A percentile compares a stretch with the other conserved stretches of the same genome.
Evolutionary conservation across 1,284 basidiomycete species (phyloP).

Genomic region (Microbotryomycetes sp.): DNA sequence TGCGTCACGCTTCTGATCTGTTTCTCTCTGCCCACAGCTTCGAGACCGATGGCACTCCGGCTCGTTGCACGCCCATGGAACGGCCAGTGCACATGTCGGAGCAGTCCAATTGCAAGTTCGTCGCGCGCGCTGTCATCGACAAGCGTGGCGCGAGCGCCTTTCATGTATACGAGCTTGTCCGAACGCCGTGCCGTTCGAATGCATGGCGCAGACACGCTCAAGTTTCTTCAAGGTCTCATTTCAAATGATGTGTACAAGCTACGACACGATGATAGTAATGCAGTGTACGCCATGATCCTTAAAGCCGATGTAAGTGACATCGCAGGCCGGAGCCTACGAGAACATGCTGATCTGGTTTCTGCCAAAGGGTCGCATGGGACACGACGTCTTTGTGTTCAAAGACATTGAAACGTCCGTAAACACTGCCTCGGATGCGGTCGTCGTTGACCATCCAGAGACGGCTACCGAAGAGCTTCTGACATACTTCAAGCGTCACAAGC

Average conservation of each 20-base stretch:
- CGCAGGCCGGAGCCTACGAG: background rate
- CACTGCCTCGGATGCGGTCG: conserved; percentile 50
- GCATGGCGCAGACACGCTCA: conserved; percentile 65
- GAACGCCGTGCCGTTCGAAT: conserved; percentile 50
- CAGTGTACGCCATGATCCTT: conserved; percentile 71
- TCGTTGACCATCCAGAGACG: conserved; percentile 65
- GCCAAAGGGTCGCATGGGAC: conserved; percentile 73
- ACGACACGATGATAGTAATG: conserved; percentile 44
- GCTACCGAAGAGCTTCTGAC: conserved; percentile 49
- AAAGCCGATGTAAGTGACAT: conserved; percentile 66
- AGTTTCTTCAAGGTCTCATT: conserved; percentile 83
- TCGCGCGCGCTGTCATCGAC: conserved; percentile 18
- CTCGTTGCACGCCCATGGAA: no score
- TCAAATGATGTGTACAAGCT: conserved; percentile 48
- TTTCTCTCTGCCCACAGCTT: no score
- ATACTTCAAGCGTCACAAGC: conserved; percentile 72
- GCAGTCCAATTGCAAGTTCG: no score
- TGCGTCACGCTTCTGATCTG: no score
- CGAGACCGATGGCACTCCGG: no score
- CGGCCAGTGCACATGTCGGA: no score
- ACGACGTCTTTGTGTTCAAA: conserved; percentile 77
- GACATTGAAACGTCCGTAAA: background rate
- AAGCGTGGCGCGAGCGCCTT: background rate
- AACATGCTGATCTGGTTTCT: background rate
- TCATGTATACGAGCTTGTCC: conserved; percentile 12